phyloP scores from a whole-genome alignment of 1,284 basidiomycete genomes.

The Leucoagaricus sp. region DNA sequence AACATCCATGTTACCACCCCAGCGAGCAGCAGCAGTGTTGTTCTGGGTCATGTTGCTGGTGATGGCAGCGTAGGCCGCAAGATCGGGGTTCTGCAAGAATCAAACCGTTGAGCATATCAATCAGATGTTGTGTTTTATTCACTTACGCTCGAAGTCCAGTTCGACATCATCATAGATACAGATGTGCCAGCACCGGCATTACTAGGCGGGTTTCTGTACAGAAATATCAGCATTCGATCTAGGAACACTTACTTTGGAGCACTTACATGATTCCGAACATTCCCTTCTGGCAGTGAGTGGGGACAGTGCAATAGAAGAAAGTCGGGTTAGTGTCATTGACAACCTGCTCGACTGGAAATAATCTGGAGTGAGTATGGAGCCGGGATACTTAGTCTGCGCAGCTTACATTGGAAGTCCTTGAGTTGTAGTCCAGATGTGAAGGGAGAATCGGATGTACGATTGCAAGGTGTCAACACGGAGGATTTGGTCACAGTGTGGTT shows the following conservation, averaged over 20 bases:
- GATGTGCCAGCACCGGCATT: conserved; percentile 44
- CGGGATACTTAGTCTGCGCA: neutral
- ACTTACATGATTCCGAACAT: conserved; percentile 77
- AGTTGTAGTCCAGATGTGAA: conserved; percentile 68
- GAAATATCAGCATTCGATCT: conserved; percentile 14
- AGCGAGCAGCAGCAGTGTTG: conserved; percentile 50
- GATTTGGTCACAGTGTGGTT: conserved; percentile 79
- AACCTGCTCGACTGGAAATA: conserved; percentile 53
- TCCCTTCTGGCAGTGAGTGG: conserved; percentile 71
- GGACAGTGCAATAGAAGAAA: conserved; percentile 73
- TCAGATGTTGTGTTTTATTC: conserved; percentile 3
- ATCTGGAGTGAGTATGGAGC: conserved; percentile 2
- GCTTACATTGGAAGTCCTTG: conserved; percentile 60
- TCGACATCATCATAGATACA: conserved; percentile 51
- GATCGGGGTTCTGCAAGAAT: conserved; percentile 45
- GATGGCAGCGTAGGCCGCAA: conserved; percentile 57
- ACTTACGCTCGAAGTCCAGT: conserved; percentile 48
- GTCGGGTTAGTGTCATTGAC: conserved; percentile 71
- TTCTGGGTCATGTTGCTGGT: conserved; percentile 47
- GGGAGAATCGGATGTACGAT: conserved; percentile 57
- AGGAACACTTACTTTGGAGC: neutral
- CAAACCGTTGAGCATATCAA: neutral
- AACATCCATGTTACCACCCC: conserved; percentile 67
- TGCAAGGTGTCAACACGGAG: conserved; percentile 65
- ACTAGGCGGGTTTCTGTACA: conserved; percentile 57